phyloP scores from a whole-genome alignment of 139 green algal genomes.

The Coelastrella sp. region DNA sequence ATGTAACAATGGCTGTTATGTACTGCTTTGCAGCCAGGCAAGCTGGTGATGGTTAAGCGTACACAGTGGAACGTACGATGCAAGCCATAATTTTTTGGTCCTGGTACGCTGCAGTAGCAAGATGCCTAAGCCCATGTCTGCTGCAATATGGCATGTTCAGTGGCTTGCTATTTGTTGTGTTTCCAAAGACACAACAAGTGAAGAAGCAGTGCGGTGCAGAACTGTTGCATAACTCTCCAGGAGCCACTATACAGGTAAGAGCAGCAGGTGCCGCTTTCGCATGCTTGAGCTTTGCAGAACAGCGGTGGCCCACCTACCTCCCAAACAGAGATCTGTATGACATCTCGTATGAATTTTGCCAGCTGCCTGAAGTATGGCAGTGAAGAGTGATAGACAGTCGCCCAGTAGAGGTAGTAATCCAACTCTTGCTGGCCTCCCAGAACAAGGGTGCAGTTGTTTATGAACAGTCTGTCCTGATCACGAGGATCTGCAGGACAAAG shows the following conservation, averaged over 20 bases:
- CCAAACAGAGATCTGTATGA: slow-evolving; percentile 2
- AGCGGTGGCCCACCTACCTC: not conserved
- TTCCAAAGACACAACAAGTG: too few species aligned
- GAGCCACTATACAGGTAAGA: not conserved
- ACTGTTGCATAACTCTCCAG: not conserved
- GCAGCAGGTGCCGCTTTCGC: not conserved
- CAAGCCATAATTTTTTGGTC: too few species aligned
- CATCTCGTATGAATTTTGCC: slow-evolving; percentile 25
- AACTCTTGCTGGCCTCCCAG: slow-evolving; percentile 1
- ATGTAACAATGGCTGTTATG: too few species aligned
- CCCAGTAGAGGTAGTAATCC: slow-evolving; percentile 36
- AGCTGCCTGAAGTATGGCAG: slow-evolving; percentile 38
- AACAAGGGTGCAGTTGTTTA: slow-evolving; percentile 16
- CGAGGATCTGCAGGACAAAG: not conserved
- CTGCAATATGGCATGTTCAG: too few species aligned
- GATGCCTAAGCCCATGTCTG: too few species aligned
- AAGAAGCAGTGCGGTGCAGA: too few species aligned
- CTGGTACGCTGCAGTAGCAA: too few species aligned
- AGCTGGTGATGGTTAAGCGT: too few species aligned
- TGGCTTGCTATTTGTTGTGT: too few species aligned
- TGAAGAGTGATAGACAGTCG: slow-evolving; percentile 19
- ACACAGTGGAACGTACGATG: too few species aligned
- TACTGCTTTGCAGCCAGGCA: too few species aligned
- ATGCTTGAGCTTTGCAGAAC: not conserved
- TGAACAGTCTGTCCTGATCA: not conserved